Base-by-base conservation (phyloP, 371 early-diverging fungal species). In the Mortierella sp. region DNA sequence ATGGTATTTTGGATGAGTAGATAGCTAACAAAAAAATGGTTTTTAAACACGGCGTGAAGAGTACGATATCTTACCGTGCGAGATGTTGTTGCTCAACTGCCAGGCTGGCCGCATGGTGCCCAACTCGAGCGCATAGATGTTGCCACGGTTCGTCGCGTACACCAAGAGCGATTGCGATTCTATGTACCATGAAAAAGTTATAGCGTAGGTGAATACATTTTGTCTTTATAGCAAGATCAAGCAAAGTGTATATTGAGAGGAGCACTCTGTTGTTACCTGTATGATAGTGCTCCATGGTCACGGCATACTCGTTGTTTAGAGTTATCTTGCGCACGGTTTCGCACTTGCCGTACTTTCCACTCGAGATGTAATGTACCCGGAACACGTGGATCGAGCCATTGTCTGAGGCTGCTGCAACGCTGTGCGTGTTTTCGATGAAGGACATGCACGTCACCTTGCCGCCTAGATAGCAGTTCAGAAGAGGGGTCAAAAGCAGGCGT, bases 311-410 rank as follows among this genome's bases (percentile, higher is more conserved):
- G 51, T 91, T 90, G 5, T 89, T 85, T 35, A 95, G 89, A 41
- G 89, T 88, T 18, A 90, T 88, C 72, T 91, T 87, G 24, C 93
- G 87, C 3, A 95, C 90, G 4, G 90, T 88, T 7, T 91, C 88
- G 70, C 92, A 93, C 80, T 93, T 94, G 4, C 92, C 92, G 83
- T 92, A 93, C 75, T 93, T 92, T 3, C 92, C 88, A 3, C 89
- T 88, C 16, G 88, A 84, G 1, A 89, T 89, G 35, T 73, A 79
- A 35, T 84, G 80, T 35, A 91, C 91, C 79, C 96, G 89, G 76
- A 95, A 93, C n/a, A 98, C 88, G 78, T 97, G 96, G 74, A 98
- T 94, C 49, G 91, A 91, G 18, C 98, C 97, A 80, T 96, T 96
- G 79, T 95, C 95, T 0, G 97, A 95, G n/a, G 95, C 94, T 14